Evolutionary conservation across 169 alveolate genomes (phyloP), one percentile per base, ranked within the genome.

Genomic region (Ichthyophthirius multifiliis): DNA sequence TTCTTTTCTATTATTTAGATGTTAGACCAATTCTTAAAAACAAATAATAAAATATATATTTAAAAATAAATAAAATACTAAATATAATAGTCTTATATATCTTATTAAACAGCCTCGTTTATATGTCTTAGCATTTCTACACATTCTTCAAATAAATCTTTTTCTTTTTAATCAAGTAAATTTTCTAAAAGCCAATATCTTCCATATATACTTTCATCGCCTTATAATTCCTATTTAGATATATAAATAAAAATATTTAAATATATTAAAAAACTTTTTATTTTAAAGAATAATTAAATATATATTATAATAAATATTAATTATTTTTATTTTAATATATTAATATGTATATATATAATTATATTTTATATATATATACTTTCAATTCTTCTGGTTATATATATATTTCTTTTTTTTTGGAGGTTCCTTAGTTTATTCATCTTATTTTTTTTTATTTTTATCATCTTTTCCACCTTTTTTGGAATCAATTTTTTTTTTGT

Each of bases 61-160:
- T 5, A 4, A 32, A 23, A 5, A 44, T 35, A 47, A 23, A 64
- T 55, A 37, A 32, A 35, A 18, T 79, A 74, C 67, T 67, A 44
- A 7, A 79, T 79, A 27, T 62, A 62, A 4, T 45, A 55, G 37
- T 79, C 85, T 39, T 79, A 75, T 12, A 79, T 79, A 39, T 79
- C 85, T 79, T 79, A 67, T 67, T 79, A 16, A 32, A 79, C 85
- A n/a, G 85, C 85, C 10, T 31, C 45, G 31, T 79, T 79, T 3
- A 79, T 67, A 47, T 79, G 85, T 67, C 85, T 79, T 1, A 79
- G 31, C 43, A 67, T 37, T 67, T 79, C 85, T 6, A 34, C 79
- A 79, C 81, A 65, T 37, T 79, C 85, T 67, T 79, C 85, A 20
- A 79, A 64, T 65, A 32, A 31, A 5, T 32, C 79, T 20, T 37